phyloP scores from a whole-genome alignment of 345 rosid species.

The Lepidium sativum region DNA sequence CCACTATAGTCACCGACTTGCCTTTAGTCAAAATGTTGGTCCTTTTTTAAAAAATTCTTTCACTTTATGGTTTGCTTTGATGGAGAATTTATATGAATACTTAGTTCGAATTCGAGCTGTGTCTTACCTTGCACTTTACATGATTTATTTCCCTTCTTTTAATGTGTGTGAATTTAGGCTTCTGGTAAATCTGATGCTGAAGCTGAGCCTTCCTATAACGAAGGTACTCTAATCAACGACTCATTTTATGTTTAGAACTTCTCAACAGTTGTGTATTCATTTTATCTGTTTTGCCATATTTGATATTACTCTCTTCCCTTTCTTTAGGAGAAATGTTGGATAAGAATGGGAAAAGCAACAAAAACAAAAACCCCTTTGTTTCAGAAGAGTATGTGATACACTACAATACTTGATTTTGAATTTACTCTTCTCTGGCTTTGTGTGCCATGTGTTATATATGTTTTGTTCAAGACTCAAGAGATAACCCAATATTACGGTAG shows the following conservation, averaged over 20 bases:
- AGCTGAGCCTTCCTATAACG: background rate
- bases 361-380: conserved; percentile 9
- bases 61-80: background rate
- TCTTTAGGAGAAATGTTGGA: conserved; percentile 17
- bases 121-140: background rate
- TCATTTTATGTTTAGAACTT: background rate
- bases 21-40: background rate
- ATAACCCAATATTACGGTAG: background rate
- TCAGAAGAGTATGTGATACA: conserved; percentile 25
- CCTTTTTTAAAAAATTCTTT: background rate
- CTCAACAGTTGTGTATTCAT: background rate
- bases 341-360: conserved; percentile 1
- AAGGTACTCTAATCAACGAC: conserved; percentile 10
- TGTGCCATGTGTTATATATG: background rate
- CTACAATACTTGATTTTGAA: background rate
- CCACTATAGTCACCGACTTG: background rate
- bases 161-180: conserved; percentile 15
- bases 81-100: background rate
- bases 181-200: background rate
- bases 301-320: background rate
- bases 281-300: background rate
- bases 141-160: background rate
- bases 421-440: background rate
- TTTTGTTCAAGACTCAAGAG: background rate
- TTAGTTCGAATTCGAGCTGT: background rate